Evolutionary conservation across 306 rosid genomes (phyloP).

Genomic region (Ammopiptanthus mongolicus): DNA sequence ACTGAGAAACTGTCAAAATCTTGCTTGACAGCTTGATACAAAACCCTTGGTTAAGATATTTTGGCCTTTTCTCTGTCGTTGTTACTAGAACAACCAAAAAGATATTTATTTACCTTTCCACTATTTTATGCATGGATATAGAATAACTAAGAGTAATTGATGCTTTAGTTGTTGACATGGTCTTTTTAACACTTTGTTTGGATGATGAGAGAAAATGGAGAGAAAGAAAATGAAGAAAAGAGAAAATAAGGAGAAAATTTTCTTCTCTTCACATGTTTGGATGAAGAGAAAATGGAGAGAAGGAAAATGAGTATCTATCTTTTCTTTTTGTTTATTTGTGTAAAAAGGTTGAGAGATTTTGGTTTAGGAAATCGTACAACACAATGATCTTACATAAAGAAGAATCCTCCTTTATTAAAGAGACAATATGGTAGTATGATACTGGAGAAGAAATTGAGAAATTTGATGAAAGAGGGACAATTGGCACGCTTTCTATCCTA

Average conservation of each 20-base stretch:
- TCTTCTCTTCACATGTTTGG: not conserved
- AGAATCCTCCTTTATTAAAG: not conserved
- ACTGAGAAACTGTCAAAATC: not conserved
- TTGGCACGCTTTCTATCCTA: not conserved
- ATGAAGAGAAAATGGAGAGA: not conserved
- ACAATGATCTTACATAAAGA: not conserved
- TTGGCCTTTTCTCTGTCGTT: slow-evolving; percentile 1
- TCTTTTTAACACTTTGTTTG: not conserved
- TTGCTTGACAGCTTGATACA: slow-evolving; percentile 3
- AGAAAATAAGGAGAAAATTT: not conserved
- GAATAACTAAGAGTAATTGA: not conserved
- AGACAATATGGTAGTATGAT: not conserved
- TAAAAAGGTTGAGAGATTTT: not conserved
- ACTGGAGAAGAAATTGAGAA: not conserved
- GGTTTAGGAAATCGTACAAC: not conserved
- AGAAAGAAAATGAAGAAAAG: no score
- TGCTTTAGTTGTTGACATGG: not conserved
- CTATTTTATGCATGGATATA: not conserved
- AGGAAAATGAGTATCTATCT: not conserved
- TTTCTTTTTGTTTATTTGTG: not conserved
- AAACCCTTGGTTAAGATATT: not conserved
- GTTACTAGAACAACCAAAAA: not conserved
- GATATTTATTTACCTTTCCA: not conserved
- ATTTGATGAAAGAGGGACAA: not conserved
- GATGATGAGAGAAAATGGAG: no score